These are phyloP conservation scores for Coemansia sp. DNA, from an alignment of 192 early-diverging fungal species.

Conservation along the genomic window DNA sequence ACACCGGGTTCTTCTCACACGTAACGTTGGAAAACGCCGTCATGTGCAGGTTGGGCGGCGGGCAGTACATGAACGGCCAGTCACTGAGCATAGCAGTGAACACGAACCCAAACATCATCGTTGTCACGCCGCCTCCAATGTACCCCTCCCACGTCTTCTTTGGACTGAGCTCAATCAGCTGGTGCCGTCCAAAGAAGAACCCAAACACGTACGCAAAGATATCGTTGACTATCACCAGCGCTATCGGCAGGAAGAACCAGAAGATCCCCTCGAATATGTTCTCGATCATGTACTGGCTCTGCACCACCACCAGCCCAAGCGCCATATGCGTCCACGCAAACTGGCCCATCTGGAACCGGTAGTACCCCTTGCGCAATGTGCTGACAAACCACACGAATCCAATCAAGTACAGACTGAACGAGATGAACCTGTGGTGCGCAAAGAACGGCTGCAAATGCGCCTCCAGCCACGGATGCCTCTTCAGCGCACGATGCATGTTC, in stretches of 20 bases:
- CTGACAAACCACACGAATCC: conserved; percentile 90
- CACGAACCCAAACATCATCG: conserved; percentile 85
- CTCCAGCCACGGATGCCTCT: conserved; percentile 80
- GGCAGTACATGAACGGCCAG: conserved; percentile 69
- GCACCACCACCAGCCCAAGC: conserved; percentile 85
- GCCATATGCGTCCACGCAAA: conserved; percentile 99
- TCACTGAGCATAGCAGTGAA: conserved; percentile 56
- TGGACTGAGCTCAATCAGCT: conserved; percentile 89
- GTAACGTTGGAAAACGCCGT: conserved; percentile 47
- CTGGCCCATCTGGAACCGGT: conserved; percentile 93
- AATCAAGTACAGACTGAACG: conserved; percentile 83
- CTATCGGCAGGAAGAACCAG: conserved; percentile 92
- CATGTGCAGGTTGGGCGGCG: conserved; percentile 61
- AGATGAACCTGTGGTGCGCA: conserved; percentile 93
- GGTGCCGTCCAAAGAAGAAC: conserved; percentile 91
- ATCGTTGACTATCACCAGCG: conserved; percentile 92
- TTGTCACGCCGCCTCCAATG: conserved; percentile 82
- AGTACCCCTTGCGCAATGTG: conserved; percentile 89
- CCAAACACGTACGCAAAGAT: conserved; percentile 95
- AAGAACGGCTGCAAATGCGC: conserved; percentile 81
- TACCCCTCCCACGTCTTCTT: conserved; percentile 99
- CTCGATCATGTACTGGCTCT: conserved; percentile 95
- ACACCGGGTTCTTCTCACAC: conserved; percentile 67
- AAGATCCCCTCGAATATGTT: conserved; percentile 98
- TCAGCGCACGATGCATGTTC: conserved; percentile 87